Evolutionary conservation across 495 filamentous ascomycete genomes (phyloP).

Genomic region (Podospora tetraspora): DNA sequence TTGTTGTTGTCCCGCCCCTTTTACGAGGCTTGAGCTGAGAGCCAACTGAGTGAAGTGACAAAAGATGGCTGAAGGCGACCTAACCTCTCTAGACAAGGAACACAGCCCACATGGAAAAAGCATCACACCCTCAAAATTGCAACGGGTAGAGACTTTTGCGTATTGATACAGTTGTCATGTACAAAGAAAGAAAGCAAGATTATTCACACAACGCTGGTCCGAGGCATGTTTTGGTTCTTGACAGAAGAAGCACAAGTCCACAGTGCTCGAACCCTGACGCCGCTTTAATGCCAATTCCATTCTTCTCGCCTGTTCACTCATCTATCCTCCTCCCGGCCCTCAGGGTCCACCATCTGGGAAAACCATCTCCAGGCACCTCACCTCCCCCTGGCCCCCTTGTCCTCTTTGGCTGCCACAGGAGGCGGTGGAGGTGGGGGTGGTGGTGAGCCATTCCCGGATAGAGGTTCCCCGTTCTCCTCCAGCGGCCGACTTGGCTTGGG

Average conservation of each 20-base stretch:
- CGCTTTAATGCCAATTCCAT: slow-evolving; percentile 6
- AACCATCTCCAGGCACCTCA: neutral
- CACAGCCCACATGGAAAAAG: neutral
- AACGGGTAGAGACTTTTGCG: neutral
- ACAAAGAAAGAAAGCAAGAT: slow-evolving; percentile 9
- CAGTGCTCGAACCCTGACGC: slow-evolving; percentile 7
- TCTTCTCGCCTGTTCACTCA: neutral
- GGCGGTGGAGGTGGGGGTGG: slow-evolving; percentile 20
- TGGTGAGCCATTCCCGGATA: slow-evolving; percentile 16
- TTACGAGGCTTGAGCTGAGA: neutral
- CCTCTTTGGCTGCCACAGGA: slow-evolving; percentile 12
- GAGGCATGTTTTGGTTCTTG: slow-evolving; percentile 9
- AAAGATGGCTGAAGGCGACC: neutral
- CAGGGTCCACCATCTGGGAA: neutral
- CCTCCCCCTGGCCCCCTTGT: neutral
- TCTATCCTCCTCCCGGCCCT: neutral
- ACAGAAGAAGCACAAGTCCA: neutral
- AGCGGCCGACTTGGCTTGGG: slow-evolving; percentile 32
- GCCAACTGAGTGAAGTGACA: neutral
- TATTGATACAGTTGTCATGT: slow-evolving; percentile 4
- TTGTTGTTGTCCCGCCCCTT: neutral
- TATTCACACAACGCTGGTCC: slow-evolving; percentile 13
- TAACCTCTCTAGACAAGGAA: neutral
- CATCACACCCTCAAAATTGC: neutral
- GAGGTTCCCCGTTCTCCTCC: slow-evolving; percentile 18